Evolutionary conservation across 345 rosid species (phyloP).

Genomic region (Draba incana): DNA sequence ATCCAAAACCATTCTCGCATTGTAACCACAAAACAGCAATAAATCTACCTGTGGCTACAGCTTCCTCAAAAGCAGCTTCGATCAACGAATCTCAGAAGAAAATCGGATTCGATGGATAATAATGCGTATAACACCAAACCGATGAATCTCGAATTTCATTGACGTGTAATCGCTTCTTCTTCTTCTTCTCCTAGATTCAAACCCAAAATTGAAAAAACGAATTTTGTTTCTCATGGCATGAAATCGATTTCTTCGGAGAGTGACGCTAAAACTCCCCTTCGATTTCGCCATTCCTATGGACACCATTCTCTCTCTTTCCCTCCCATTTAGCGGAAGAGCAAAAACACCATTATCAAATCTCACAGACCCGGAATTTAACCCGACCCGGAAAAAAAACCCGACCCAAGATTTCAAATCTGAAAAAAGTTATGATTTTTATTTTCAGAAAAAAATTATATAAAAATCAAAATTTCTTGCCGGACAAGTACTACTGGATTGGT

Average conservation of each 20-base stretch:
- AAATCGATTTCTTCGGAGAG: constrained; percentile 42
- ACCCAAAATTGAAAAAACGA: constrained; percentile 11
- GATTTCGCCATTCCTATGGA: constrained; percentile 49
- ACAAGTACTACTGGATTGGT: constrained; percentile 21
- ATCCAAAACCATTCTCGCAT: constrained; percentile 5
- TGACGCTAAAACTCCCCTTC: constrained; percentile 39
- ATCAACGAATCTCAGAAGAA: constrained; percentile 11
- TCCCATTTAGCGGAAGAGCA: constrained; percentile 31
- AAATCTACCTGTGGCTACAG: constrained; percentile 15
- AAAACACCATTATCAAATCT: constrained; percentile 14
- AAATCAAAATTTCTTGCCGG: constrained; percentile 25
- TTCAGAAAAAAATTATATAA: background rate
- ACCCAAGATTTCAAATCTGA: constrained; percentile 11
- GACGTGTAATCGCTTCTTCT: constrained; percentile 32
- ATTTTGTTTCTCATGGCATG: constrained; percentile 22
- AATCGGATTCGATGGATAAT: background rate
- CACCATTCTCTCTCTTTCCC: constrained; percentile 42
- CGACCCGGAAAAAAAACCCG: constrained; percentile 19
- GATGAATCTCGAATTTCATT: constrained; percentile 14
- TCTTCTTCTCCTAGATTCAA: constrained; percentile 35
- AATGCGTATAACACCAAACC: constrained; percentile 18
- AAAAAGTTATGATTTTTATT: background rate
- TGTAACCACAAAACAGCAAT: constrained; percentile 8
- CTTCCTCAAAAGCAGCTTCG: constrained; percentile 6
- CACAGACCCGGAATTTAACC: constrained; percentile 14